Evolutionary conservation across 305 asterid species (phyloP).

Genomic region (Solanum aculeatissimum): DNA sequence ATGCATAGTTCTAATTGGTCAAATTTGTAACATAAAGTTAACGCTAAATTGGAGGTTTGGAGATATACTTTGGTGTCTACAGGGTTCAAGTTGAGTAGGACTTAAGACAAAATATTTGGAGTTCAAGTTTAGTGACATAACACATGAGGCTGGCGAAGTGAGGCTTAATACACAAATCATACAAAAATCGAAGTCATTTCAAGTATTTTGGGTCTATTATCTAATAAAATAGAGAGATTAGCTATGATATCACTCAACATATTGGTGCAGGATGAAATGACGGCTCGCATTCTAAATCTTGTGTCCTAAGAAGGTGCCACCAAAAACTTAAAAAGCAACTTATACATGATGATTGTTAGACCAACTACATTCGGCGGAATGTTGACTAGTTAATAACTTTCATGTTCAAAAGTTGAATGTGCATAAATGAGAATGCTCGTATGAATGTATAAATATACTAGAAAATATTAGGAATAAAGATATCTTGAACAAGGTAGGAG

Average conservation of each 20-base stretch:
- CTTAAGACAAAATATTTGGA: neutral
- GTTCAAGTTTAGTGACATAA: neutral
- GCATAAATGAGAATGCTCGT: neutral
- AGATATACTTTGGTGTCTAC: neutral
- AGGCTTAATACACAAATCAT: neutral
- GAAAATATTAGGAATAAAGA: neutral
- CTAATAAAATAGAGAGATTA: neutral
- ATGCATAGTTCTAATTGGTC: neutral
- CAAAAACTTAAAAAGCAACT: neutral
- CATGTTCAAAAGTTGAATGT: neutral
- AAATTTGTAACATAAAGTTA: neutral
- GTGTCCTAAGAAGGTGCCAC: neutral
- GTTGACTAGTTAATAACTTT: neutral
- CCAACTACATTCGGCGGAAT: neutral
- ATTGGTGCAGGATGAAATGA: neutral
- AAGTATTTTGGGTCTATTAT: neutral
- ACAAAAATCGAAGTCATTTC: rapidly evolving
- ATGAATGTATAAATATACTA: neutral
- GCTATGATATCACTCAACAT: rapidly evolving
- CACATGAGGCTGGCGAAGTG: neutral
- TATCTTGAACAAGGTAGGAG: neutral
- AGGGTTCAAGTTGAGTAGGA: neutral
- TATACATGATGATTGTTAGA: neutral
- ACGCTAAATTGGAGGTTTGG: neutral
- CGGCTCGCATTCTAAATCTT: neutral